Percentiles rank a stretch among this genome's conserved stretches.
phyloP scores from a whole-genome alignment of 2,329 filamentous ascomycete species.

The Colletotrichum nymphaeae region DNA sequence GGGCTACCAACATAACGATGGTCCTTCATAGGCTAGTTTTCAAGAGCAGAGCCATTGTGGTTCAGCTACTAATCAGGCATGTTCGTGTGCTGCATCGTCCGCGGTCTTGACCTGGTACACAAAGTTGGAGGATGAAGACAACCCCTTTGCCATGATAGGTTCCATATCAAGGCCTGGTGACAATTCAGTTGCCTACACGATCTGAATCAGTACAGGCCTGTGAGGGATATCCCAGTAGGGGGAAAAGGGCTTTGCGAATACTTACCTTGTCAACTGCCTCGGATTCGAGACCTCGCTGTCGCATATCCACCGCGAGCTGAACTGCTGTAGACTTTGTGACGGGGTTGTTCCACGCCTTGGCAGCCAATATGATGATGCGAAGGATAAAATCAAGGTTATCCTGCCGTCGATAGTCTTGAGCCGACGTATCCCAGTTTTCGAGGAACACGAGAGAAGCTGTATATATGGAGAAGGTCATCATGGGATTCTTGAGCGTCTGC shows the following conservation, averaged over 20 bases:
- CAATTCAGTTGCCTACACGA: not conserved
- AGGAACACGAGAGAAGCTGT: constrained; percentile 78
- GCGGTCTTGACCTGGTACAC: not conserved
- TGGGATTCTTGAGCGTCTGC: constrained; percentile 70
- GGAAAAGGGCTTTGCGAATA: not conserved
- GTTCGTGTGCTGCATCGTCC: no score
- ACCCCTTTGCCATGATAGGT: not conserved
- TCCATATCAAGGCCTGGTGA: not conserved
- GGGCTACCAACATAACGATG: no score
- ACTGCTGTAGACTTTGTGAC: constrained; percentile 77
- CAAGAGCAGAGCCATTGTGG: no score
- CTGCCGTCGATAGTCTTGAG: constrained; percentile 40
- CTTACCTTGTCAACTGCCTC: constrained; percentile 39
- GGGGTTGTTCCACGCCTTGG: constrained; percentile 66
- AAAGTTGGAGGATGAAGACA: not conserved
- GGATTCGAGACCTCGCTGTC: constrained; percentile 48
- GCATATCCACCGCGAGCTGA: constrained; percentile 75
- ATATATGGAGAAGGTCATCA: constrained; percentile 78
- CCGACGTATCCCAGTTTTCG: constrained; percentile 72
- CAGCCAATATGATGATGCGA: constrained; percentile 73
- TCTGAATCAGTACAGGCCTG: not conserved
- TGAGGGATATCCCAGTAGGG: not conserved
- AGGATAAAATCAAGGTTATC: constrained; percentile 75
- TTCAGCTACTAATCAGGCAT: no score
- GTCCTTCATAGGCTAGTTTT: no score